phyloP scores from a whole-genome alignment of 1,139 yeast genomes.

The Saccharomyces hybrid region DNA sequence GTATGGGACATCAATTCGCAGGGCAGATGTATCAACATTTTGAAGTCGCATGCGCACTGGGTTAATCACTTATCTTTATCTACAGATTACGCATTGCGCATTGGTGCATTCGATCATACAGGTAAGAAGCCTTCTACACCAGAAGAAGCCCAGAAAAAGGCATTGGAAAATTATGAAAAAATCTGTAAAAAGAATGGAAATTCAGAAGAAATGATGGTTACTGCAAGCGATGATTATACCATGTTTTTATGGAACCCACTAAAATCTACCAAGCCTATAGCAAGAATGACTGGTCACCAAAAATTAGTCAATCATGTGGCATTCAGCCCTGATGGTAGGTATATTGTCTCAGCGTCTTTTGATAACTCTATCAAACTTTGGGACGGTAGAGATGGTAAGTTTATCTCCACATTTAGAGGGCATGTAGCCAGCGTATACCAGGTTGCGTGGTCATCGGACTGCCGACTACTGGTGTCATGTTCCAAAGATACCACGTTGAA shows the following conservation, averaged over 20 bases:
- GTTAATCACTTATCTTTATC: slow-evolving; percentile 88
- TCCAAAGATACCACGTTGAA: slow-evolving; percentile 95
- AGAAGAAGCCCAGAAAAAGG: slow-evolving; percentile 53
- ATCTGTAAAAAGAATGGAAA: slow-evolving; percentile 67
- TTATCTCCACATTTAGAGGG: slow-evolving; percentile 84
- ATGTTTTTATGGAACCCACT: slow-evolving; percentile 96
- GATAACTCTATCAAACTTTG: slow-evolving; percentile 92
- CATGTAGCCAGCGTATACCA: slow-evolving; percentile 98
- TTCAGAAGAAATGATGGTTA: slow-evolving; percentile 72
- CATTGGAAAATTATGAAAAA: slow-evolving; percentile 64
- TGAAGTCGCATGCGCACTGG: slow-evolving; percentile 96
- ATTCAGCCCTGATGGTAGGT: slow-evolving; percentile 92
- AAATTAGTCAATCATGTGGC: slow-evolving; percentile 92
- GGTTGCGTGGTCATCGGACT: slow-evolving; percentile 98
- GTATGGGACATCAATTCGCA: slow-evolving; percentile 76
- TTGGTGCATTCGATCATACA: slow-evolving; percentile 72
- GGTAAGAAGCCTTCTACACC: slow-evolving; percentile 43
- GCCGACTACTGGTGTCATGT: slow-evolving; percentile 81
- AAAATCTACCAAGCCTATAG: slow-evolving; percentile 70
- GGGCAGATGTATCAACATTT: slow-evolving; percentile 72
- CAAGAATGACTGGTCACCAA: slow-evolving; percentile 96
- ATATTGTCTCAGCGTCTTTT: slow-evolving; percentile 86
- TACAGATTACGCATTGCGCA: slow-evolving; percentile 79
- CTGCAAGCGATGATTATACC: slow-evolving; percentile 95
- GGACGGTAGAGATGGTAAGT: slow-evolving; percentile 93